phyloP scores from a whole-genome alignment of 164 flowering plant species.

The Stephania cephalantha region DNA sequence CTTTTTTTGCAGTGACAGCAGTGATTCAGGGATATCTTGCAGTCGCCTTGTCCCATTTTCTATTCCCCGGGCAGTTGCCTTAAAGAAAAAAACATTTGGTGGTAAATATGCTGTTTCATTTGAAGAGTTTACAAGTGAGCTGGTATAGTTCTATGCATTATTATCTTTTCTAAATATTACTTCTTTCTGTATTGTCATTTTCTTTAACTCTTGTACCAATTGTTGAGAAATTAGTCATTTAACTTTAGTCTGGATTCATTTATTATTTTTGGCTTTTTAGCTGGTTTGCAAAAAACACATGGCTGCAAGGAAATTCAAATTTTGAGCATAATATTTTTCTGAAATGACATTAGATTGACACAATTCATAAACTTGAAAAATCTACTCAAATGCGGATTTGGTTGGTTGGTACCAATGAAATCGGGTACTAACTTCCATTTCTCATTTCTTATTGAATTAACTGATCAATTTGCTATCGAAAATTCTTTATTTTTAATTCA shows the following conservation, averaged over 20 bases:
- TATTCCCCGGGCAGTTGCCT: conserved; percentile 17
- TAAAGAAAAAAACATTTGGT: conserved; percentile 24
- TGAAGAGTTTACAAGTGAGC: conserved; percentile 29
- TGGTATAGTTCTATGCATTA: conserved; percentile 16
- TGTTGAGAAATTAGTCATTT: no score
- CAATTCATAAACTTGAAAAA: not conserved
- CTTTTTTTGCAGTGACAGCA: conserved; percentile 21
- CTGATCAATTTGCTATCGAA: no score
- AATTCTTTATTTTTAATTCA: no score
- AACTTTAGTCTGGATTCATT: no score
- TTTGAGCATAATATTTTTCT: not conserved
- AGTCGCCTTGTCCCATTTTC: conserved; percentile 9
- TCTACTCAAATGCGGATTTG: not conserved
- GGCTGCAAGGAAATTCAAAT: not conserved
- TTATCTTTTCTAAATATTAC: no score
- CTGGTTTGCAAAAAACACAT: not conserved
- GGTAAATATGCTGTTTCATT: conserved; percentile 29
- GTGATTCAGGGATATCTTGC: conserved; percentile 19
- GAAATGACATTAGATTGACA: not conserved
- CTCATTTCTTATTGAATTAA: no score
- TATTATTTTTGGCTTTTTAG: not conserved
- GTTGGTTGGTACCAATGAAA: no score
- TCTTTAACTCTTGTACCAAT: no score
- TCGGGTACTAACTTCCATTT: no score
- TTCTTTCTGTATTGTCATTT: no score